Evolutionary conservation across 2,329 filamentous ascomycete genomes (phyloP).

Genomic region (Fusarium mundagurra): DNA sequence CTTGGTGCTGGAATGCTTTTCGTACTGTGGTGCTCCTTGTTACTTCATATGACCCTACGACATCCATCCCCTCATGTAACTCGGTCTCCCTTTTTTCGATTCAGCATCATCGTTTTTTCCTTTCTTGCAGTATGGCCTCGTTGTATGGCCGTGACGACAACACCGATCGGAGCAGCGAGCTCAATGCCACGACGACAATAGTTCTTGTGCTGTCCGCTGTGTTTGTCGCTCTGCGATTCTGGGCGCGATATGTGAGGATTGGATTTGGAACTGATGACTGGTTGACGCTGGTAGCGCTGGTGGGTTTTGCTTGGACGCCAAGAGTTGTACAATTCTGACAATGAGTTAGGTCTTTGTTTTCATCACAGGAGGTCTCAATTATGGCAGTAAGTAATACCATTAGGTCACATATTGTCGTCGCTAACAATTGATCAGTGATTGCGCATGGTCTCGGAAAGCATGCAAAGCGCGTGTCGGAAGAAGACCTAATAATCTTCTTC

Average conservation of each 20-base stretch:
- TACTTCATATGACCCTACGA: background rate
- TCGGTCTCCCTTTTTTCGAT: background rate
- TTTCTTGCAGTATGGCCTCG: background rate
- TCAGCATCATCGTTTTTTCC: background rate
- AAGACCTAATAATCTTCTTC: slow-evolving; percentile 12
- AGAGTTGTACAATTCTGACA: background rate
- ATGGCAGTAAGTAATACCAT: slow-evolving; percentile 9
- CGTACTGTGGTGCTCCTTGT: background rate
- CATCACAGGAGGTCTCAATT: slow-evolving; percentile 18
- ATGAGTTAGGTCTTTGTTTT: slow-evolving; percentile 14
- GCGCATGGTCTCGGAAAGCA: slow-evolving; percentile 24
- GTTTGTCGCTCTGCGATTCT: slow-evolving; percentile 17
- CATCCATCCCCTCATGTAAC: background rate
- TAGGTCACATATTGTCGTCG: fast-evolving
- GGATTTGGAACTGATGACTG: slow-evolving; percentile 21
- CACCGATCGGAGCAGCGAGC: slow-evolving; percentile 12
- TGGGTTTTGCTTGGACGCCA: background rate
- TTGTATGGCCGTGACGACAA: background rate
- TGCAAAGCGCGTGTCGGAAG: background rate
- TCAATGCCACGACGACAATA: slow-evolving; percentile 8
- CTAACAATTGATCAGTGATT: slow-evolving; percentile 19
- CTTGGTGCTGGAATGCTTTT: background rate
- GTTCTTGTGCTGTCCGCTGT: slow-evolving; percentile 1
- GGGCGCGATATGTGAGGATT: slow-evolving; percentile 13
- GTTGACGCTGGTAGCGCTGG: slow-evolving; percentile 17